Evolutionary conservation across 495 filamentous ascomycete genomes (phyloP), one percentile per base, ranked within the genome.

Genomic region (Thozetella sp.): DNA sequence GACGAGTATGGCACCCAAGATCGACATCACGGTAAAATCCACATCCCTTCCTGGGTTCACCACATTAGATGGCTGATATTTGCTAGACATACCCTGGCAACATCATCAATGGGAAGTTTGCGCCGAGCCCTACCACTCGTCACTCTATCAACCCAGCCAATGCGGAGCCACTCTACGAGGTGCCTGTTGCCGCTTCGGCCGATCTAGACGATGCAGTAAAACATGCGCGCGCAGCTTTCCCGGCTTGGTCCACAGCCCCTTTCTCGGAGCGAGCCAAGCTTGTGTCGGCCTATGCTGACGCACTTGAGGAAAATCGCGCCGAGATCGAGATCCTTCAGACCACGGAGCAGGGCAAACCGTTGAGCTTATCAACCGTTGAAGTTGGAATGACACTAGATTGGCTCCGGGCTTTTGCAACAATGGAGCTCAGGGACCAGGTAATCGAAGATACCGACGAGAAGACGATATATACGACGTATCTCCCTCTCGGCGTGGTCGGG

Each of bases 261-360:
- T 55, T 61, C 15, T 62, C 66, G 20, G 70, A 77, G 59, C 77
- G 87, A n/a, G 76, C 81, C 27, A 72, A 80, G 26, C 67, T 80
- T 12, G 56, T 88, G 10, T 50, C 64, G 37, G 80, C 80, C 51
- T 83, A 80, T 45, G 78, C 76, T 25, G 61, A 66, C 19, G 30
- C 53, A 37, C 55, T 58, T n/a, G 56, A 58, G 25, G 46, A 15
- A 2, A 52, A 58, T 15, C 56, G 51, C 40, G 58, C 15, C 4
- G 58, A 55, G 11, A 24, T 60, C 20, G 58, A 54, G 23, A 54
- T 11, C 12, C 52, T 60, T n/a, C 19, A 60, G 25, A 54, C 58
- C 10, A 30, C 30, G 25, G 52, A 54, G 15, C 43, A 40, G 19
- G 58, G 58, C 4, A 54, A 54, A 17, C 58, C 58, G 4, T 19